Evolutionary conservation across 352 stramenopile genomes (phyloP).

Genomic region (Phytopythium cucurbitacearum): DNA sequence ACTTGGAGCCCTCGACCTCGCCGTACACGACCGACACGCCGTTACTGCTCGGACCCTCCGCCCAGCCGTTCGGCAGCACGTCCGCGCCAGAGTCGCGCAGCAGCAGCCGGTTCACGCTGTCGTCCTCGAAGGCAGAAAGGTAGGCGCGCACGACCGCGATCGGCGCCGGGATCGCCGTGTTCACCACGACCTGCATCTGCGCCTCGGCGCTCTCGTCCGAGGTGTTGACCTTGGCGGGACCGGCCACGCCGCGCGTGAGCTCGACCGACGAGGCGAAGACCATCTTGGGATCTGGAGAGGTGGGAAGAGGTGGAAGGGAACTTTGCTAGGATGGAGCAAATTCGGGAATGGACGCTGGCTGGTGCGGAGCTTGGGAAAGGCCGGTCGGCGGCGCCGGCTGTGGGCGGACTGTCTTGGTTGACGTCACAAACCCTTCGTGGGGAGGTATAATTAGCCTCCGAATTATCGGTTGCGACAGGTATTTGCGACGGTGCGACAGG

Average conservation of each 20-base stretch:
- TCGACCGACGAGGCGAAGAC: conserved; percentile 49
- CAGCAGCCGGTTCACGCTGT: conserved; percentile 48
- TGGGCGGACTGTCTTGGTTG: neutral
- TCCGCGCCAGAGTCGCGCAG: conserved; percentile 53
- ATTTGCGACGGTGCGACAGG: conserved; percentile 3
- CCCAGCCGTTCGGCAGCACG: conserved; percentile 62
- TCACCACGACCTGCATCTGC: conserved; percentile 27
- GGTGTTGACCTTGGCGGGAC: conserved; percentile 28
- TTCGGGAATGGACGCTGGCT: conserved; percentile 25
- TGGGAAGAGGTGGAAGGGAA: conserved; percentile 2
- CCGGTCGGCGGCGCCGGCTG: neutral
- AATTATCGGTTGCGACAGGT: neutral
- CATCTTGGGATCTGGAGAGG: conserved; percentile 20
- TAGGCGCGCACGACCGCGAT: conserved; percentile 43
- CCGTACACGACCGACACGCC: conserved; percentile 75
- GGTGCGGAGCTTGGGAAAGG: neutral
- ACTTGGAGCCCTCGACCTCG: conserved; percentile 51
- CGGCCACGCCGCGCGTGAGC: conserved; percentile 30
- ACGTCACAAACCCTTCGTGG: conserved; percentile 3
- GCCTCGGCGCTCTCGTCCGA: conserved; percentile 25
- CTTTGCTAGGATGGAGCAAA: conserved; percentile 15
- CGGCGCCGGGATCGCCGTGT: conserved; percentile 45
- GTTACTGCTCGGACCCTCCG: conserved; percentile 54
- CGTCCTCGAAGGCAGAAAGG: conserved; percentile 48
- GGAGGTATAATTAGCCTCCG: conserved; percentile 1